Conservation (phyloP, 1,284 basidiomycete genomes). For the Rhodotorula sp. region DNA sequence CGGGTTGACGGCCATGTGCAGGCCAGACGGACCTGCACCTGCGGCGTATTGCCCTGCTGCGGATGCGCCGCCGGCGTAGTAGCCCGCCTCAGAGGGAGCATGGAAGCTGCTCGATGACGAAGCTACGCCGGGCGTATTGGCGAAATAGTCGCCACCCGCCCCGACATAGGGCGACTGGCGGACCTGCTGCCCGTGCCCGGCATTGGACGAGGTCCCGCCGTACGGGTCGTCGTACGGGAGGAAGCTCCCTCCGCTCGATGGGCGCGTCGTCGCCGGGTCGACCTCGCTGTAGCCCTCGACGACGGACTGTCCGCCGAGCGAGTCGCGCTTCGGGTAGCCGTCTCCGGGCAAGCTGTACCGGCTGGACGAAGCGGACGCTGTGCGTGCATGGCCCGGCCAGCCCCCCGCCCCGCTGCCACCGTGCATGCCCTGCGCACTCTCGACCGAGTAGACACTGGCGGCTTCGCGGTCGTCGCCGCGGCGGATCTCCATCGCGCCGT, state of each 20-base stretch:
- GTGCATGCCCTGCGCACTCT: conserved; percentile 5
- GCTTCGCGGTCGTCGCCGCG: conserved; percentile 22
- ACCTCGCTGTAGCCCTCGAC: conserved; percentile 33
- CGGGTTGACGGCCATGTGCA: too few species aligned
- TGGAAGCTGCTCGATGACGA: not conserved
- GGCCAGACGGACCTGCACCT: not conserved
- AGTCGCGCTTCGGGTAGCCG: conserved; percentile 1
- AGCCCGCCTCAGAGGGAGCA: not conserved
- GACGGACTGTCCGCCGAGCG: not conserved
- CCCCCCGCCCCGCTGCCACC: conserved; percentile 1
- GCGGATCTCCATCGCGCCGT: conserved; percentile 42
- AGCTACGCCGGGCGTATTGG: not conserved
- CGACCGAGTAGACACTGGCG: conserved; percentile 41
- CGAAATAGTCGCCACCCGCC: conserved; percentile 9
- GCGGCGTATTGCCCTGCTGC: not conserved
- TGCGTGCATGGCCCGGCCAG: conserved; percentile 8
- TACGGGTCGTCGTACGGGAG: conserved; percentile 32
- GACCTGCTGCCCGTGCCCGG: not conserved
- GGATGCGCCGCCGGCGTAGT: not conserved
- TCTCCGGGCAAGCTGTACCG: not conserved
- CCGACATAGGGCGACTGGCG: not conserved
- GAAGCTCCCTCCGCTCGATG: conserved; percentile 23
- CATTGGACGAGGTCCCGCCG: not conserved
- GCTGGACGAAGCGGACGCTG: not conserved
- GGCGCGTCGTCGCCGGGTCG: conserved; percentile 4